Conservation (phyloP, 2,329 filamentous ascomycete genomes). For the Colletotrichum limetticola region DNA sequence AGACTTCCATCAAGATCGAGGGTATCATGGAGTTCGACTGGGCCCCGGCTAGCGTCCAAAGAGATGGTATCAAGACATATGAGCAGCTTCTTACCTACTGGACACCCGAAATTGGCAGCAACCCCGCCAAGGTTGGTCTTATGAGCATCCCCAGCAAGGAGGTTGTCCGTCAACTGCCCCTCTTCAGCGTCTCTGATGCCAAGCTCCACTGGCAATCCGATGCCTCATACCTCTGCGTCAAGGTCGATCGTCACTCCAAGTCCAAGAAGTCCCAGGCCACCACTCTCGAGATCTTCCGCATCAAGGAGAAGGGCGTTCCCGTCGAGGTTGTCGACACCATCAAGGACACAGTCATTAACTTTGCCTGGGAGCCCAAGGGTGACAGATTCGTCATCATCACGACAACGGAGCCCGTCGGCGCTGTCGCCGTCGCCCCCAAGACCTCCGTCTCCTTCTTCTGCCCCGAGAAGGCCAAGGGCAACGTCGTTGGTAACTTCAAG, state of each 20-base stretch:
- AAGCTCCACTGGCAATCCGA: constrained; percentile 99
- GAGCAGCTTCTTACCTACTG: constrained; percentile 98
- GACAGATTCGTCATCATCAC: constrained; percentile 98
- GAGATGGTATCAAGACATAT: constrained; percentile 88
- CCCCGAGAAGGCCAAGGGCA: constrained; percentile 90
- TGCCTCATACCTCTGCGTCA: constrained; percentile 93
- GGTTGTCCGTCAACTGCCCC: constrained; percentile 91
- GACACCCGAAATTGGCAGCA: constrained; percentile 98
- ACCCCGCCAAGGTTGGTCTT: constrained; percentile 94
- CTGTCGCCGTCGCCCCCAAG: constrained; percentile 88
- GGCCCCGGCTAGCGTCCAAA: constrained; percentile 84
- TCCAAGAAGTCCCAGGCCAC: constrained; percentile 98
- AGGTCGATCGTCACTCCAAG: constrained; percentile 98
- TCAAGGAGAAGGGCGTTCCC: constrained; percentile 96
- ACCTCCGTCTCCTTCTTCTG: constrained; percentile 96
- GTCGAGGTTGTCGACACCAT: constrained; percentile 98
- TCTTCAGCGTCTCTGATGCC: constrained; percentile 97
- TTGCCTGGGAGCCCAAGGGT: constrained; percentile 98
- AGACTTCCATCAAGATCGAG: constrained; percentile 94
- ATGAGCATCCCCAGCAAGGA: constrained; percentile 98
- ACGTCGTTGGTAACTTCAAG: constrained; percentile 90
- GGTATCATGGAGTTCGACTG: constrained; percentile 98
- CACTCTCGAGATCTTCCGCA: constrained; percentile 97
- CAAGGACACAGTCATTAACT: constrained; percentile 99
- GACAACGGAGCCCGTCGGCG: constrained; percentile 82